Base-by-base conservation (phyloP, 1,284 basidiomycete species). In the Ceratobasidium papillatum region DNA sequence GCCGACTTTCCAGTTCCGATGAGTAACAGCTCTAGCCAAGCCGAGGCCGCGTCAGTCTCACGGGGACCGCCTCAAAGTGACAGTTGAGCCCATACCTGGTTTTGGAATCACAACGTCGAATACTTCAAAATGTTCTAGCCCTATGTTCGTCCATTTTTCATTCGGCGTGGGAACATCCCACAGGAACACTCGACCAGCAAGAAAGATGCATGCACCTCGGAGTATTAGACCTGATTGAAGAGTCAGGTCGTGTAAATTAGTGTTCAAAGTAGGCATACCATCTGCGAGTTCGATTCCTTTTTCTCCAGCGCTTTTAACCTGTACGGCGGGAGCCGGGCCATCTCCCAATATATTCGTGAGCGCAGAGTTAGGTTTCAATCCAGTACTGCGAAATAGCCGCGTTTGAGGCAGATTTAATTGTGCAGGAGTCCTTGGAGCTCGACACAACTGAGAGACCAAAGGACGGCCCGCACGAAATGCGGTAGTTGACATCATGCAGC, bases 111-210 rank as follows among this genome's bases (percentile, higher is more conserved):
- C 88, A 9, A 89, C 85, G 75, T 96, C 92, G 77, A 98, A 94
- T 19, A 96, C 80, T 77, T 89, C 87, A 79, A 96, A 94, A 77
- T 90, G 88, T 41, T 92, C 91, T 62, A 85, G 85, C 8, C 80
- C 84, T 95, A 95, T 98, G 4, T 81, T 85, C 45, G 82, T 80
- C 82, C 83, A 84, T 51, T 87, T 85, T 63, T 76, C 77, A 59
- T 79, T 80, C 7, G 84, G 86, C 3, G 84, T 81, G 0, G 93
- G 92, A 0, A 94, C 91, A 80, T 98, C 91, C 96, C 96, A 99
- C 43, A 99, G 81, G 72, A 96, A 92, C 0, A 94, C 93, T 64
- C 92, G 88, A 4, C 94, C 94, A 78, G 95, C 93, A 3, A 97
- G 81, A 77, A 99, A 92, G 17, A 99, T 87, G 76, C 91, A 91